Conservation (phyloP, 2,329 filamentous ascomycete species). For the Fusarium gaditjirri region DNA sequence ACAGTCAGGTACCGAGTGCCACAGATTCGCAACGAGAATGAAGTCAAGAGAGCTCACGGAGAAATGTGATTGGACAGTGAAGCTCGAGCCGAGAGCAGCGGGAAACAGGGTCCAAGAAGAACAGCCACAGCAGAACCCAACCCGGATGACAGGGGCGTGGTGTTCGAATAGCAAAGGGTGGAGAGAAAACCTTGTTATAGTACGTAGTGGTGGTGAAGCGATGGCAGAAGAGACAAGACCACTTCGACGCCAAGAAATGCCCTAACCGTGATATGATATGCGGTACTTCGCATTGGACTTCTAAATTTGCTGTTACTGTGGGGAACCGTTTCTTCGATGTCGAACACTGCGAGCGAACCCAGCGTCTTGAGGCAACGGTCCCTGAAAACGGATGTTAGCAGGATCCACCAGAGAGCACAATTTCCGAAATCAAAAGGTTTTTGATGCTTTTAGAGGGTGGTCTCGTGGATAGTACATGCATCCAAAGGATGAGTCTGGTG, state of each 20-base stretch:
- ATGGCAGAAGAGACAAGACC: slow-evolving; percentile 13
- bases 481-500: not conserved
- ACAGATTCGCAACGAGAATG: slow-evolving; percentile 23
- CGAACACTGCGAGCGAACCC: not conserved
- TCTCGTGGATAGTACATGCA: not conserved
- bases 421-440: slow-evolving; percentile 25
- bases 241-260: slow-evolving; percentile 35
- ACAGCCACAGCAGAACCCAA: slow-evolving; percentile 33
- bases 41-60: slow-evolving; percentile 11
- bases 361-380: slow-evolving; percentile 17
- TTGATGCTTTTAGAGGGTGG: not conserved
- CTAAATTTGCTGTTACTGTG: slow-evolving; percentile 20
- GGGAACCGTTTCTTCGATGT: slow-evolving; percentile 15
- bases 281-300: slow-evolving; percentile 26
- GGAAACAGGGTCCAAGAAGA: slow-evolving; percentile 32
- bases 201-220: slow-evolving; percentile 2
- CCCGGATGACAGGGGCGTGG: not conserved
- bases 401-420: slow-evolving; percentile 20
- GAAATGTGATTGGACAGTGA: slow-evolving; percentile 24
- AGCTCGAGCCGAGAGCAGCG: slow-evolving; percentile 32
- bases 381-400: slow-evolving; percentile 10
- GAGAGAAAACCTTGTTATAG: slow-evolving; percentile 5
- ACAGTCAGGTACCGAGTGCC: slow-evolving; percentile 39
- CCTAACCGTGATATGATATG: slow-evolving; percentile 26
- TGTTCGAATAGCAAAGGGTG: slow-evolving; percentile 17